Conservation (phyloP, 1,139 yeast genomes). For the Yamadazyma blattariae region DNA sequence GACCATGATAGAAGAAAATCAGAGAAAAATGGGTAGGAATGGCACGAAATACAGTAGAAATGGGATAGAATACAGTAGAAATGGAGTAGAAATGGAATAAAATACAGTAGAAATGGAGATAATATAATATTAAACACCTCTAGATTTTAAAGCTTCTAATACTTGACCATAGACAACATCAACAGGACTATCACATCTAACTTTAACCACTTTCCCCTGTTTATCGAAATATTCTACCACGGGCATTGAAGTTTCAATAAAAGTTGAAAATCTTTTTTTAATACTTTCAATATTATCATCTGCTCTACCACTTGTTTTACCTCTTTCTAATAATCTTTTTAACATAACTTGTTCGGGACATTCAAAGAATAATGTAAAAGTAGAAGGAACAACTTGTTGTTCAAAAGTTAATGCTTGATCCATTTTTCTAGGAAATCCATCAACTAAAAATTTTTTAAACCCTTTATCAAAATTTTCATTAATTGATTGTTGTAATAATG, state of each 20-base stretch:
- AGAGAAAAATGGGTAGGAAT: too few relatives aligned
- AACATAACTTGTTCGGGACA: slow-evolving; percentile 93
- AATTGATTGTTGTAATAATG: slow-evolving; percentile 79
- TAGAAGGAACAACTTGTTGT: slow-evolving; percentile 68
- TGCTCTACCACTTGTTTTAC: slow-evolving; percentile 89
- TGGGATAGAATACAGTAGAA: too few relatives aligned
- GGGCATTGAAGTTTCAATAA: slow-evolving; percentile 90
- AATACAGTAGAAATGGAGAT: too few relatives aligned
- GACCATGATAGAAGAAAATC: too few relatives aligned
- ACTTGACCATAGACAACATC: slow-evolving; percentile 78
- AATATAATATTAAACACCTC: slow-evolving; percentile 32
- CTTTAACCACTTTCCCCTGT: slow-evolving; percentile 73
- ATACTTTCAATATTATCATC: slow-evolving; percentile 93
- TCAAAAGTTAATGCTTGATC: slow-evolving; percentile 95
- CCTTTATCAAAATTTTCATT: slow-evolving; percentile 52
- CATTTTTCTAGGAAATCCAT: slow-evolving; percentile 98
- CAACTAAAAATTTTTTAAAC: slow-evolving; percentile 64
- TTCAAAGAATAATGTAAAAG: slow-evolving; percentile 85
- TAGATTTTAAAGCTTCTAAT: slow-evolving; percentile 53
- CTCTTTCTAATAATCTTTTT: slow-evolving; percentile 80
- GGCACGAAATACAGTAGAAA: too few relatives aligned
- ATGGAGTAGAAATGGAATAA: too few relatives aligned
- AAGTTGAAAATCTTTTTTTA: slow-evolving; percentile 82
- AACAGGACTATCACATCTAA: slow-evolving; percentile 76
- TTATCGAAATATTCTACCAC: slow-evolving; percentile 82